phyloP scores from a whole-genome alignment of 371 early-diverging fungal species.

The Mortierella sp. region DNA sequence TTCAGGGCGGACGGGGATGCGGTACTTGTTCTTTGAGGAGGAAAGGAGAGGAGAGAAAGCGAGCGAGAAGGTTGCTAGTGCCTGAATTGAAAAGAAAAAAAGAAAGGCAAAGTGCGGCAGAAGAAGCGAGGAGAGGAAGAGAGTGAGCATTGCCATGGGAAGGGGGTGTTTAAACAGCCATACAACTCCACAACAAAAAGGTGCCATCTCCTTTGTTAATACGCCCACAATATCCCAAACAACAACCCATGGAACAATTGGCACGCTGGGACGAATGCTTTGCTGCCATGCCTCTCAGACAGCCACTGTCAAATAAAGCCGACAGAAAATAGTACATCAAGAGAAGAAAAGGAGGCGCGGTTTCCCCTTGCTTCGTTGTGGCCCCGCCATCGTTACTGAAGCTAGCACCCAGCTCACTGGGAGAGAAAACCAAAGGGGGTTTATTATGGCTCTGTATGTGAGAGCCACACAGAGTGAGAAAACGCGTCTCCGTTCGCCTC shows the following conservation, averaged over 20 bases:
- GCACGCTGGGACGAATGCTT: too few relatives aligned
- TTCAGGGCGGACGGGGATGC: neutral
- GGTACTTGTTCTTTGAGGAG: neutral
- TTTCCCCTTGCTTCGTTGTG: neutral
- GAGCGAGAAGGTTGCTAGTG: too few relatives aligned
- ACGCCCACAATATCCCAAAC: too few relatives aligned
- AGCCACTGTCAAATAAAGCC: neutral
- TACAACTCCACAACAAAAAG: too few relatives aligned
- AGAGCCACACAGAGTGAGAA: neutral
- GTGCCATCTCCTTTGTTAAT: too few relatives aligned
- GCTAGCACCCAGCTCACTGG: too few relatives aligned
- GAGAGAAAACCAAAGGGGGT: neutral
- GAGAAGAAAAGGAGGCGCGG: neutral
- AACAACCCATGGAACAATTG: too few relatives aligned
- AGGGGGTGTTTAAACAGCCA: too few relatives aligned
- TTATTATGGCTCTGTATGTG: neutral
- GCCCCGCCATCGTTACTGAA: slow-evolving; percentile 11
- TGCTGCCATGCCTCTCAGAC: neutral
- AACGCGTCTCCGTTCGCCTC: neutral
- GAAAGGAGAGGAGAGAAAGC: too few relatives aligned
- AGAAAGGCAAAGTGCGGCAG: neutral
- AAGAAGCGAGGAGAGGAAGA: neutral
- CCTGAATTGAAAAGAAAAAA: neutral
- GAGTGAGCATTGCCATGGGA: too few relatives aligned
- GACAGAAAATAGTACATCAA: neutral